phyloP scores from a whole-genome alignment of 176 grass and related monocot genomes.

The Oryza meyeriana region DNA sequence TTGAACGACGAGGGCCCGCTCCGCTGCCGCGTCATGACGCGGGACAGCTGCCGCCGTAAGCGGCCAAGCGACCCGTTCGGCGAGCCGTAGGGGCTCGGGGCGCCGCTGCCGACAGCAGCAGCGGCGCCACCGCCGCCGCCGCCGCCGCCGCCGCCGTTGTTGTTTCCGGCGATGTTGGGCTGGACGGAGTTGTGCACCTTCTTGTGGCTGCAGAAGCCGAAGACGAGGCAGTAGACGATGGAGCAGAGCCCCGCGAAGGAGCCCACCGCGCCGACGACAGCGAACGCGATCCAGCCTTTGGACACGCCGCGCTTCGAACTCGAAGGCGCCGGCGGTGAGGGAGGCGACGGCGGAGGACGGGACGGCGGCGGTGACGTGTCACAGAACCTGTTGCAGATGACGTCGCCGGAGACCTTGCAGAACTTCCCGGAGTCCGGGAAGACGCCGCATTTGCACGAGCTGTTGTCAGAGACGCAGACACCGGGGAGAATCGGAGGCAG shows the following conservation, averaged over 20 bases:
- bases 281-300: slow-evolving; percentile 56
- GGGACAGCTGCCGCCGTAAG: slow-evolving; percentile 74
- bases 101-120: background rate
- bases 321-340: background rate
- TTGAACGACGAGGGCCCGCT: slow-evolving; percentile 95
- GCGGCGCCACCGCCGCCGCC: background rate
- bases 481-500: slow-evolving; percentile 56
- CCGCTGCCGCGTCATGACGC: slow-evolving; percentile 78
- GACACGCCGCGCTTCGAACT: background rate
- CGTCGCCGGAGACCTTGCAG: slow-evolving; percentile 33
- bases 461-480: slow-evolving; percentile 35
- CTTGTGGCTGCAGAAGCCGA: slow-evolving; percentile 68
- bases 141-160: background rate
- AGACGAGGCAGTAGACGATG: slow-evolving; percentile 56
- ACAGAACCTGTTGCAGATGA: slow-evolving; percentile 50
- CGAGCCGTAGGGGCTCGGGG: slow-evolving; percentile 43
- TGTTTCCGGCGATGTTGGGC: slow-evolving; percentile 32
- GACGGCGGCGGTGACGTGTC: background rate
- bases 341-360: background rate
- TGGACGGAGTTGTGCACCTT: slow-evolving; percentile 89
- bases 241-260: slow-evolving; percentile 54
- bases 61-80: slow-evolving; percentile 43
- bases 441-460: slow-evolving; percentile 36
- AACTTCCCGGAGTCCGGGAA: slow-evolving; percentile 29
- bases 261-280: slow-evolving; percentile 65